Evolutionary conservation across 345 rosid species (phyloP).

Genomic region (Gynandropsis gynandra): DNA sequence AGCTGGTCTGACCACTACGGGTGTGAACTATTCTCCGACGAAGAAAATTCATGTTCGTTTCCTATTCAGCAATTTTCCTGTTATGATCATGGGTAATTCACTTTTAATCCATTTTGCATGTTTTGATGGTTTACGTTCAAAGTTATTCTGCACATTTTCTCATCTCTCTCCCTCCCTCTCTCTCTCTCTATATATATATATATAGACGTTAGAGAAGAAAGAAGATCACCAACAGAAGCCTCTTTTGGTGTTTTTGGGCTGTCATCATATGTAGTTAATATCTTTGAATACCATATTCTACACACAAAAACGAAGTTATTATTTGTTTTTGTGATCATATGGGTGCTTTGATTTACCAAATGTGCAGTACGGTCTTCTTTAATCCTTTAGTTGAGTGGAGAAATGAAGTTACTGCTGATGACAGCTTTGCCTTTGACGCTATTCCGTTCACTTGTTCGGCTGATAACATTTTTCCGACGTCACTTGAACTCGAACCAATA

Average conservation of each 20-base stretch:
- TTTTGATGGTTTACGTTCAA: background rate
- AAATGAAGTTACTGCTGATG: conserved; percentile 21
- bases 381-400: conserved; percentile 22
- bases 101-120: background rate
- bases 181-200: background rate
- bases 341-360: background rate
- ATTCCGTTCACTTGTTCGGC: conserved; percentile 17
- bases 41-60: conserved; percentile 25
- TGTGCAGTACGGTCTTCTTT: conserved; percentile 20
- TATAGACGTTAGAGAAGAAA: no score
- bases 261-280: background rate
- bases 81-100: conserved; percentile 28
- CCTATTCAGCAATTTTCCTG: conserved; percentile 14
- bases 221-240: no score
- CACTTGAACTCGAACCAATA: conserved; percentile 23
- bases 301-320: no score
- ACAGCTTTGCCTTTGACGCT: conserved; percentile 12
- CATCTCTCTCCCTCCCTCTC: background rate
- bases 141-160: background rate
- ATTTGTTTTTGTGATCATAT: no score
- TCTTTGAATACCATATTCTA: background rate
- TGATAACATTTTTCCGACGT: conserved; percentile 15
- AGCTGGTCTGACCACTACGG: conserved; percentile 18
- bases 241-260: no score
- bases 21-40: conserved; percentile 18